Evolutionary conservation across 495 filamentous ascomycete species (phyloP).

Genomic region (Aspergillus mulundensis): DNA sequence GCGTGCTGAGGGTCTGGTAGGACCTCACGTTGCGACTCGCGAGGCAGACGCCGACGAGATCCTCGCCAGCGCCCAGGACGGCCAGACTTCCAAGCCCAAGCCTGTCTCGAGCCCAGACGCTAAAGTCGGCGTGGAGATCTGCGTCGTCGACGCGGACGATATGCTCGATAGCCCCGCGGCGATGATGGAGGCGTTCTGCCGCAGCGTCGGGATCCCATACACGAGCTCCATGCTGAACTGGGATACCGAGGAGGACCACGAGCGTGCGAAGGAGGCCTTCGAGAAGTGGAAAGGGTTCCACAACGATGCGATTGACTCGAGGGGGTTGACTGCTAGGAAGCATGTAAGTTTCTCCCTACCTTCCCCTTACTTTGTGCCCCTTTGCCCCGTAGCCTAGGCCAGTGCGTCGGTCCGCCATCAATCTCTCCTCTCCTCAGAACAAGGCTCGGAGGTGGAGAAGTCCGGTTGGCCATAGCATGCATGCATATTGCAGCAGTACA

Average conservation of each 20-base stretch:
- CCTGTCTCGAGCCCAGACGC: constrained; percentile 24
- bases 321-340: constrained; percentile 61
- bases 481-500: not conserved
- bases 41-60: constrained; percentile 29
- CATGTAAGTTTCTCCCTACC: constrained; percentile 56
- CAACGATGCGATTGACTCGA: constrained; percentile 83
- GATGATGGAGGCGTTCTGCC: constrained; percentile 73
- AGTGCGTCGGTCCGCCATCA: not conserved
- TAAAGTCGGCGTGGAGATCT: constrained; percentile 56
- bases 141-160: constrained; percentile 93
- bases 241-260: constrained; percentile 67
- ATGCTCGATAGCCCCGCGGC: constrained; percentile 75
- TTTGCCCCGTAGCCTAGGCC: not conserved
- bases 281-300: constrained; percentile 98
- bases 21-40: constrained; percentile 53
- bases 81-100: constrained; percentile 4
- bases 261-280: constrained; percentile 63
- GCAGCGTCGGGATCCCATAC: constrained; percentile 70
- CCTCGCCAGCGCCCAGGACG: constrained; percentile 10
- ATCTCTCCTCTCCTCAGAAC: too few species aligned
- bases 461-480: not conserved
- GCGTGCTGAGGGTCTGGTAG: constrained; percentile 54
- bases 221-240: constrained; percentile 71
- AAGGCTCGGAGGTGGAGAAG: not conserved
- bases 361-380: constrained; percentile 1